Percentiles rank a stretch among this genome's conserved stretches.
phyloP scores from a whole-genome alignment of 495 filamentous ascomycete species.

The Cenococcum geophilum region DNA sequence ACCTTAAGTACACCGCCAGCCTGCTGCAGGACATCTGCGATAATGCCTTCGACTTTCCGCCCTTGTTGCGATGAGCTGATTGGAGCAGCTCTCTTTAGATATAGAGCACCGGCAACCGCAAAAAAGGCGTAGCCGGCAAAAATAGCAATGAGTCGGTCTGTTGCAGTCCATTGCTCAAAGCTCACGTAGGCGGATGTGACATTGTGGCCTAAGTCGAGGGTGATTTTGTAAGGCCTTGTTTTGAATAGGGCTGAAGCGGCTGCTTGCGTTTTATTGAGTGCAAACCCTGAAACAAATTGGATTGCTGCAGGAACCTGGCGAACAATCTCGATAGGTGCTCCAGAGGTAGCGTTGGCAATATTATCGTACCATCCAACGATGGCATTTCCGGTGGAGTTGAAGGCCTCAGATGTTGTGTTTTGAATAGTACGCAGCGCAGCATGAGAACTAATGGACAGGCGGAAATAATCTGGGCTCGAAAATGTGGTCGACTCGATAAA shows the following conservation, averaged over 20 bases:
- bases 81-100: conserved; percentile 62
- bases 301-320: conserved; percentile 8
- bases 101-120: conserved; percentile 65
- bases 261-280: neutral
- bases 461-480: conserved; percentile 23
- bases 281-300: neutral
- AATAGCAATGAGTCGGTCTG: conserved; percentile 73
- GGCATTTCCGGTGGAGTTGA: conserved; percentile 17
- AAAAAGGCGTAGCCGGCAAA: conserved; percentile 72
- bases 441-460: conserved; percentile 32
- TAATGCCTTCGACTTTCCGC: conserved; percentile 65
- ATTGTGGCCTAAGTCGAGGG: conserved; percentile 20
- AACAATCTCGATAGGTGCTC: conserved; percentile 1
- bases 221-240: conserved; percentile 28
- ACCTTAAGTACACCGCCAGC: conserved; percentile 97
- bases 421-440: conserved; percentile 31
- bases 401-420: conserved; percentile 20
- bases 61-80: conserved; percentile 58
- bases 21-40: conserved; percentile 82
- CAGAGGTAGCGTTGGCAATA: conserved; percentile 4
- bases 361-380: conserved; percentile 12
- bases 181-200: conserved; percentile 12
- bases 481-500: conserved; percentile 14
- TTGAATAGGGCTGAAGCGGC: conserved; percentile 13
- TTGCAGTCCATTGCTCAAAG: conserved; percentile 59